These are phyloP conservation scores for Penicillium diatomitis DNA, from an alignment of 495 filamentous ascomycete species.

Conservation along the genomic window DNA sequence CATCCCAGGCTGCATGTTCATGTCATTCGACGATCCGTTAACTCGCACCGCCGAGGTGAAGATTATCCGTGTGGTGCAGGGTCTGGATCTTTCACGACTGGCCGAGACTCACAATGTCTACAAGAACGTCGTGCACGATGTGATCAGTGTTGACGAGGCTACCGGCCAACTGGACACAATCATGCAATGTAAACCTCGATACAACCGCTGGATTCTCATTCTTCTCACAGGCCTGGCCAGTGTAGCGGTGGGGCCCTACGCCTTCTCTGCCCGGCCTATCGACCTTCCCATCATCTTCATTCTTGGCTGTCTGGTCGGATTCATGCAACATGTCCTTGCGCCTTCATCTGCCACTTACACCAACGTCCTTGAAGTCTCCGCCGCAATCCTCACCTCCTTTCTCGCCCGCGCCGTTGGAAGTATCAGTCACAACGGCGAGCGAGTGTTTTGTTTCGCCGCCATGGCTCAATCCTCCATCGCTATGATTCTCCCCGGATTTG, in stretches of 20 bases:
- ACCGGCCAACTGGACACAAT: slow-evolving; percentile 53
- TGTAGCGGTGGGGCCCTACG: slow-evolving; percentile 69
- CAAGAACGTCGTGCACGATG: slow-evolving; percentile 85
- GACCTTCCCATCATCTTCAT: slow-evolving; percentile 81
- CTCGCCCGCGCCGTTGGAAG: slow-evolving; percentile 76
- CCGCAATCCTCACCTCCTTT: slow-evolving; percentile 74
- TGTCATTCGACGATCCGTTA: slow-evolving; percentile 78
- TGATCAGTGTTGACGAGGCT: slow-evolving; percentile 69
- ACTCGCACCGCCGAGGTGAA: slow-evolving; percentile 88
- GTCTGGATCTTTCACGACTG: slow-evolving; percentile 73
- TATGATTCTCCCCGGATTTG: slow-evolving; percentile 80
- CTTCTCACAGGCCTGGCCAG: slow-evolving; percentile 74
- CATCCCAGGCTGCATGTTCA: slow-evolving; percentile 86
- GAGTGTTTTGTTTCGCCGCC: slow-evolving; percentile 76
- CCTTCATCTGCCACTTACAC: slow-evolving; percentile 65
- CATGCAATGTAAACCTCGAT: slow-evolving; percentile 44
- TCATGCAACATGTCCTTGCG: slow-evolving; percentile 68
- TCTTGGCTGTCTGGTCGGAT: slow-evolving; percentile 70
- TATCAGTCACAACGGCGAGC: slow-evolving; percentile 39
- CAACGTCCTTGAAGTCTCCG: slow-evolving; percentile 83
- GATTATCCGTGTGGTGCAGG: slow-evolving; percentile 63
- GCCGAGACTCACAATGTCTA: slow-evolving; percentile 79
- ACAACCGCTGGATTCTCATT: slow-evolving; percentile 57
- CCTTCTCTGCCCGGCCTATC: slow-evolving; percentile 72
- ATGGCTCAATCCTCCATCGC: slow-evolving; percentile 83